Percentiles rank a stretch among this genome's conserved stretches.
Evolutionary conservation across 306 rosid species (phyloP).

Genomic region (Castanospermum australe): DNA sequence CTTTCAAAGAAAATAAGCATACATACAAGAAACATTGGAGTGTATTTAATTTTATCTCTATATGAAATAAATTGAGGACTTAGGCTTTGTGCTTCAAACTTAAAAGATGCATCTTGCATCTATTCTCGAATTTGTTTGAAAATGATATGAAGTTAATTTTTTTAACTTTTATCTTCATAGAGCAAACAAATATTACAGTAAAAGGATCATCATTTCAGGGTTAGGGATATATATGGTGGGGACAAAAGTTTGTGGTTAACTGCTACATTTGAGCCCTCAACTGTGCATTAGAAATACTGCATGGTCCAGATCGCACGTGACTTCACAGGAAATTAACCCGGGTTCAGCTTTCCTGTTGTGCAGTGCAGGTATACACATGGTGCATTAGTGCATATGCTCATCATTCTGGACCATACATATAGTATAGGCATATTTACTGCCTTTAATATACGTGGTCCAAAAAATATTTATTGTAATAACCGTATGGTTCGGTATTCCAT

Average conservation of each 20-base stretch:
- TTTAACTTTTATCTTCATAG: not conserved
- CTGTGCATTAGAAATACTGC: not conserved
- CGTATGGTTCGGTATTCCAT: constrained; percentile 45
- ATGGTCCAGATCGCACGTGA: constrained; percentile 75
- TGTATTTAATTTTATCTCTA: not conserved
- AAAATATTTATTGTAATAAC: constrained; percentile 50
- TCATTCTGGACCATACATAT: constrained; percentile 43
- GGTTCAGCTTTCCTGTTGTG: constrained; percentile 27
- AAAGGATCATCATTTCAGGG: not conserved
- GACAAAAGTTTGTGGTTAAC: not conserved
- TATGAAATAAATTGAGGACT: not conserved
- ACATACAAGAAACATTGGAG: not conserved
- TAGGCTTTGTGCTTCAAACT: not conserved
- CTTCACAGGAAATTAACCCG: constrained; percentile 29
- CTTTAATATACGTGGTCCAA: constrained; percentile 53
- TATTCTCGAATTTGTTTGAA: not conserved
- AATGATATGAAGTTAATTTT: not conserved
- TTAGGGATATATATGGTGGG: not conserved
- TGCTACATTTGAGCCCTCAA: not conserved
- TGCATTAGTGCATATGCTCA: constrained; percentile 40
- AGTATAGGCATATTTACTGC: constrained; percentile 14
- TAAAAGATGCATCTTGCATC: not conserved
- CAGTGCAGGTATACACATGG: constrained; percentile 32
- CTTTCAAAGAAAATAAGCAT: not conserved
- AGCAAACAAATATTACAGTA: not conserved